Percentiles rank a stretch among this genome's conserved stretches.
Conservation (phyloP, 257 asterid genomes). For the Solanum rostratum region DNA sequence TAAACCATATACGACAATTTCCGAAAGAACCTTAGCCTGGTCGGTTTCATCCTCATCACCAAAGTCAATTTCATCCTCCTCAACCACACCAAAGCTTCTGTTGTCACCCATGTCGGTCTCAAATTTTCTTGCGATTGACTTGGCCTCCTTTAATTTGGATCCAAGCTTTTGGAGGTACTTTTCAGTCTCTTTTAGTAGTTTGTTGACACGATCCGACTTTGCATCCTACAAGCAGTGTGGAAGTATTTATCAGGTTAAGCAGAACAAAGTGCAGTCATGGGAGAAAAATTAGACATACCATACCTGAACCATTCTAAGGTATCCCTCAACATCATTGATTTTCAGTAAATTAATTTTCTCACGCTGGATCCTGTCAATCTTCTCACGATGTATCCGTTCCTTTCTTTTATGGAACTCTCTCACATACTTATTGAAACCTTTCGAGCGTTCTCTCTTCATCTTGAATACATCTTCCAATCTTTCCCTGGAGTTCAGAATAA, state of each 20-base stretch:
- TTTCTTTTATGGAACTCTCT: slow-evolving; percentile 96
- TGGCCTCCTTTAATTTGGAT: slow-evolving; percentile 80
- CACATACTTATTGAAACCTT: slow-evolving; percentile 69
- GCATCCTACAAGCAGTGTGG: slow-evolving; percentile 63
- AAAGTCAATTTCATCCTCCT: slow-evolving; percentile 46
- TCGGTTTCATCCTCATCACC: slow-evolving; percentile 88
- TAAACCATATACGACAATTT: neutral
- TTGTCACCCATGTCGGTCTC: slow-evolving; percentile 62
- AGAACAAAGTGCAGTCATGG: neutral
- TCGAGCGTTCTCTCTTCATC: slow-evolving; percentile 93
- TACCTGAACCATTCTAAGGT: slow-evolving; percentile 99
- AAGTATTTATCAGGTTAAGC: slow-evolving; percentile 1
- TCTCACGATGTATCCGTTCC: slow-evolving; percentile 95
- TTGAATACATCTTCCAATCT: slow-evolving; percentile 87
- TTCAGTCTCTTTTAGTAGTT: slow-evolving; percentile 93
- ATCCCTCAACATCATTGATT: slow-evolving; percentile 98
- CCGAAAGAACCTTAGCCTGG: slow-evolving; percentile 77
- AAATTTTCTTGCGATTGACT: slow-evolving; percentile 59
- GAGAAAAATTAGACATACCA: neutral
- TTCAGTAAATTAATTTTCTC: slow-evolving; percentile 93
- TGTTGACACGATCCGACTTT: slow-evolving; percentile 88
- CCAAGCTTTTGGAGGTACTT: slow-evolving; percentile 93
- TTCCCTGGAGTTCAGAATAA: slow-evolving; percentile 48
- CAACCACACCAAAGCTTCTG: slow-evolving; percentile 30
- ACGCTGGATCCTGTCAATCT: slow-evolving; percentile 96